Evolutionary conservation across 2,329 filamentous ascomycete species (phyloP), one percentile per base, ranked within the genome.

Genomic region (Coniochaeta hoffmannii): DNA sequence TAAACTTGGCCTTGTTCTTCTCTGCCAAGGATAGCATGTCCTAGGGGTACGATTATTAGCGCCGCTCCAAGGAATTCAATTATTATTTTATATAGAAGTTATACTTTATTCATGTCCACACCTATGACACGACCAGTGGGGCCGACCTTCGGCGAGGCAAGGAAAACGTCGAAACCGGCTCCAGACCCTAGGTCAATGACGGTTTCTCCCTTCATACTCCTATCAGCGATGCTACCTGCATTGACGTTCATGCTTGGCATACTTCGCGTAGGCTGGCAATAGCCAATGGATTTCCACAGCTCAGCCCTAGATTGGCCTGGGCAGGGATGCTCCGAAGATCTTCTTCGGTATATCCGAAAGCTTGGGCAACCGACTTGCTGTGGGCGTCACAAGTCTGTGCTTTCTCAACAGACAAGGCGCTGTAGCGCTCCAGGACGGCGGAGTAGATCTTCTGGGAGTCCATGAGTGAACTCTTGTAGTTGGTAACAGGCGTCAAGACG

Each of bases 21-120:
- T 72, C 68, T 3, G 80, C 80, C 52, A 74, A 72, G 6, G 69
- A 65, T 8, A 84, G 71, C 80, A 85, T 85, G 58, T 79, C 73
- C 79, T 82, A 44, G 1, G 10, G 28, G 41, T 41, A 44, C 4
- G 46, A 36, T 15, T 22, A 35, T 32, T 9, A 44, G 38, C 38
- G 7, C 7, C 10, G n/a, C 30, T 51, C 9, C 50, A 31, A 30
- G 7, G 15, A 2, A 4, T 32, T 58, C 26, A 30, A 46, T 35
- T 53, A 34, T 44, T 49, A n/a, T 2, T 4, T 12, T 19, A 32
- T 26, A 35, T 19, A 56, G 55, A 49, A 28, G 11, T 1, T 57
- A 7, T 60, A 78, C 80, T 66, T 81, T 73, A 59, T 78, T 85
- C 77, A 85, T 84, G 61, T 86, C 81, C 4, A 85, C 69, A 8